A percentile compares a stretch with the other conserved stretches of the same genome.
Evolutionary conservation across 257 asterid genomes (phyloP).

Genomic region (Lavandula angustifolia): DNA sequence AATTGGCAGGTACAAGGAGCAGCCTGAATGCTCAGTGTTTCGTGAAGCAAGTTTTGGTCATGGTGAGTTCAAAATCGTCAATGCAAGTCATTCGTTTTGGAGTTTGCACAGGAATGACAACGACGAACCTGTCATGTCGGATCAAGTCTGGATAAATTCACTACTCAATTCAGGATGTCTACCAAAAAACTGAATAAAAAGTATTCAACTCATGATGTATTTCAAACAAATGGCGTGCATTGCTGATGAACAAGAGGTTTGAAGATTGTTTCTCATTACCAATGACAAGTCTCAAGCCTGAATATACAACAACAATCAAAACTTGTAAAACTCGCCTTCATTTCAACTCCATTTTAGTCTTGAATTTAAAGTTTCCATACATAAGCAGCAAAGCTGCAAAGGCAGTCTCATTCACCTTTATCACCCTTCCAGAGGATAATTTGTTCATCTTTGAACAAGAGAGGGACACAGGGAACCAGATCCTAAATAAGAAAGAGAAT

Average conservation of each 20-base stretch:
- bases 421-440: constrained; percentile 77
- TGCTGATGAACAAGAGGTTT: too few species aligned
- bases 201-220: too few species aligned
- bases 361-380: neutral
- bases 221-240: too few species aligned
- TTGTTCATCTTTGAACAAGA: constrained; percentile 83
- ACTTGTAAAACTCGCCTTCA: too few species aligned
- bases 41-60: constrained; percentile 97
- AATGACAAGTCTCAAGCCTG: too few species aligned
- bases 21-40: constrained; percentile 80
- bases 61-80: constrained; percentile 64
- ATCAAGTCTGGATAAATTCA: constrained; percentile 69
- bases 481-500: constrained; percentile 49
- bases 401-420: constrained; percentile 33
- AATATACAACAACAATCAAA: too few species aligned
- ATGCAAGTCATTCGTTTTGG: constrained; percentile 80
- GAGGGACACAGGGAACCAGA: constrained; percentile 84
- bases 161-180: constrained; percentile 59
- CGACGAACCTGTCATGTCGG: constrained; percentile 66
- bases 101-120: constrained; percentile 89
- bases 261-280: too few species aligned
- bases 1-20: constrained; percentile 50
- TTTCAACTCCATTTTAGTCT: too few species aligned
- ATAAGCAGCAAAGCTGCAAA: neutral
- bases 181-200: constrained; percentile 26